A percentile compares a stretch with the other conserved stretches of the same genome.
These are phyloP conservation scores for Orbilia ellipsospora DNA, from an alignment of 2,329 filamentous ascomycete species.

Conservation along the genomic window DNA sequence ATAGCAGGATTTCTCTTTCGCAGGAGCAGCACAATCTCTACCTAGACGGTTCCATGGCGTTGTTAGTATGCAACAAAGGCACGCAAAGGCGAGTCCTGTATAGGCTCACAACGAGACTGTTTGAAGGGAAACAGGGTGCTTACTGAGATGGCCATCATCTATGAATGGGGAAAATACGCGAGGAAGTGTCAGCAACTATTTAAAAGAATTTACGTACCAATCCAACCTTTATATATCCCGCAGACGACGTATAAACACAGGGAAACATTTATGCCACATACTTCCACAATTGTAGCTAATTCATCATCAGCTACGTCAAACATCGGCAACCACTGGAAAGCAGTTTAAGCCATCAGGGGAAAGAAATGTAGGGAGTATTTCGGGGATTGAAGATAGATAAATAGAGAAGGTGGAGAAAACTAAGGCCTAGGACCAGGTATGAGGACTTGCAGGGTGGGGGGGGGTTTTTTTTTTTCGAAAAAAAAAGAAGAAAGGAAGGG, in stretches of 20 bases:
- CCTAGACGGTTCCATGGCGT: conserved; percentile 64
- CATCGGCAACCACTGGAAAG: conserved; percentile 32
- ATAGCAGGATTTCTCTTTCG: conserved; percentile 87
- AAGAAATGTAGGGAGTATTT: conserved; percentile 9
- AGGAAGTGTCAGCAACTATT: conserved; percentile 52
- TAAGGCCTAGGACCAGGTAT: conserved; percentile 10
- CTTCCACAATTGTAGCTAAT: conserved; percentile 82
- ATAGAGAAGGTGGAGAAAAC: conserved; percentile 5
- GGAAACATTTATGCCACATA: conserved; percentile 64
- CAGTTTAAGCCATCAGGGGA: conserved; percentile 28
- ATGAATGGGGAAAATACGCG: conserved; percentile 58
- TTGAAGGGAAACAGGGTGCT: conserved; percentile 61
- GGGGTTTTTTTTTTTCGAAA: background rate
- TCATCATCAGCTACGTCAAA: conserved; percentile 56
- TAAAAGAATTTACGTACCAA: conserved; percentile 34
- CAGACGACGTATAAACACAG: conserved; percentile 42
- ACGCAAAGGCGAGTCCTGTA: too few relatives aligned
- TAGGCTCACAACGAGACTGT: too few relatives aligned
- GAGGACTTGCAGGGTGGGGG: conserved; percentile 1
- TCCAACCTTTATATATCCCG: conserved; percentile 35
- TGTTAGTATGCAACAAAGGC: background rate
- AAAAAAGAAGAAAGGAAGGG: conserved; percentile 7
- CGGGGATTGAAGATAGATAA: conserved; percentile 9
- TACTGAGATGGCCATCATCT: conserved; percentile 81
- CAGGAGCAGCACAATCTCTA: conserved; percentile 89